Base-by-base conservation (phyloP, 495 filamentous ascomycete genomes). In the Tuber calosporum region DNA sequence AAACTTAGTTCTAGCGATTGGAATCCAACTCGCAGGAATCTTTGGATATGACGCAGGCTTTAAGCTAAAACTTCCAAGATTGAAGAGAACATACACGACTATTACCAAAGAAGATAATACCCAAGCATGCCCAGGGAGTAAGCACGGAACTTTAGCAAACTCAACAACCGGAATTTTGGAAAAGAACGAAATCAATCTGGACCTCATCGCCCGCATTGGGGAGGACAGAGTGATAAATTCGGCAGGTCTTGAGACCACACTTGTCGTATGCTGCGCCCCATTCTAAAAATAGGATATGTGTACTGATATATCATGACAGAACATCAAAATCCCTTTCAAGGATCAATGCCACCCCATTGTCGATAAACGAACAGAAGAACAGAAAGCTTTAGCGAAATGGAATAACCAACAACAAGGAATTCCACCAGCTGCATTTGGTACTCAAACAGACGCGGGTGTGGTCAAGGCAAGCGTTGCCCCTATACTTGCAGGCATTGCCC, bases 31-130 rank as follows among this genome's bases (percentile, higher is more conserved):
- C 9, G 40, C 42, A 13, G 41, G 66, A 1, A 13, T 73, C 11
- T 67, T 68, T 19, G 38, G 45, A 26, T 69, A 73, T 7, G 72
- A 73, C 20, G 67, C 72, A 9, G 72, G 72, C 19, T 73, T 73
- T 15, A 73, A 69, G 26, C 66, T 69, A 7, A 73, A 39, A 9
- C 62, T 73, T 38, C 72, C 72, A 9, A 41, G 72, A 11, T 37
- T 69, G 48, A 68, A 43, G 8, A 53, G 45, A 8, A 48, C 68
- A 41, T 48, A 68, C 36, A 73, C 43, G 8, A 69, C 72, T 19
- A 48, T 69, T 15, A 73, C 62, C 26, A 73, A 68, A 22, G 41
- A 68, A 40, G 41, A 69, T 30, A 53, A 66, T 42, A 37, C 66
- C 34, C 71, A 58, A 22, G 71, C 71, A 15, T 72, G 71, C 26